Evolutionary conservation across 2,329 filamentous ascomycete genomes (phyloP).

Genomic region (Fusarium protoensiforme): DNA sequence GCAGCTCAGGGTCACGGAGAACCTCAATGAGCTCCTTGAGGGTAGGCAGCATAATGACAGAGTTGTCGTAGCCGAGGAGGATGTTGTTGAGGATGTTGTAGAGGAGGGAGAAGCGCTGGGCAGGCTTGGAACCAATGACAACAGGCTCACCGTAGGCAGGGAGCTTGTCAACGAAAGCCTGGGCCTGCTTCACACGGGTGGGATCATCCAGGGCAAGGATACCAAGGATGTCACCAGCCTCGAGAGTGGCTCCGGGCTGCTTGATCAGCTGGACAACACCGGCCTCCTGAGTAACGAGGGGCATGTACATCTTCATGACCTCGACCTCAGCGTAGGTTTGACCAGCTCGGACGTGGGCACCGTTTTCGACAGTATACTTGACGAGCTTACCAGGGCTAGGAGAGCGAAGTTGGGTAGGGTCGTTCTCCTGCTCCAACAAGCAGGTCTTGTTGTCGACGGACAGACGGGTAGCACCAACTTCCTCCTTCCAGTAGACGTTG

Average conservation of each 20-base stretch:
- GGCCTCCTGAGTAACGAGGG: constrained; percentile 91
- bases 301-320: constrained; percentile 99
- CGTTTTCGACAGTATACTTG: constrained; percentile 97
- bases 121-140: constrained; percentile 89
- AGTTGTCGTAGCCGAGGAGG: constrained; percentile 94
- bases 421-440: constrained; percentile 97
- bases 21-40: constrained; percentile 92
- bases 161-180: constrained; percentile 91
- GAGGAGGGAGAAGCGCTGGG: constrained; percentile 85
- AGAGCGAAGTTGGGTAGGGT: constrained; percentile 94
- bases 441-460: constrained; percentile 99
- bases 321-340: constrained; percentile 97
- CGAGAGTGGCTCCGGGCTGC: constrained; percentile 96
- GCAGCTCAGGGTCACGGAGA: constrained; percentile 87
- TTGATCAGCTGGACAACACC: constrained; percentile 98
- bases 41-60: constrained; percentile 90
- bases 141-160: constrained; percentile 88
- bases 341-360: constrained; percentile 90
- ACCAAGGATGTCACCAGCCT: constrained; percentile 98
- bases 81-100: constrained; percentile 87
- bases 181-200: constrained; percentile 94
- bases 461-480: constrained; percentile 93
- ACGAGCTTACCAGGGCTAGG: constrained; percentile 97
- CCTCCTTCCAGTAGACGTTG: constrained; percentile 99
- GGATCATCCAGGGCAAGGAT: constrained; percentile 96